Base-by-base conservation (phyloP, 768 basidiomycete species). In the Cubamyces sp. region DNA sequence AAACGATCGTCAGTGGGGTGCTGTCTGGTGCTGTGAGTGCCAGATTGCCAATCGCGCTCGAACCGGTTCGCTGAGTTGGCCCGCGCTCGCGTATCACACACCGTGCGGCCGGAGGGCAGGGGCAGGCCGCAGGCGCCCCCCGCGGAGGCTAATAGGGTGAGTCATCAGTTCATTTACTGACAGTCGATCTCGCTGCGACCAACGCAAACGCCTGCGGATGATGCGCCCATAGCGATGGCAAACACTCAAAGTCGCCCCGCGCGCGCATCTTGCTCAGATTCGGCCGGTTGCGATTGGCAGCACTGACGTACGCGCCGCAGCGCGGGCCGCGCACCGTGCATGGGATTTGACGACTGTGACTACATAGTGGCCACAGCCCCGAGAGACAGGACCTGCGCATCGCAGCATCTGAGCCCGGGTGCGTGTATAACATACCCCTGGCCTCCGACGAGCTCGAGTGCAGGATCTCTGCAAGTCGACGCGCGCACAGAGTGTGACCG, bases 171-270 rank as follows among this genome's bases (percentile, higher is more conserved):
- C n/a, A 30, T 18, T 57, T 23, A 19, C 48, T 53, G 57, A 51
- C 57, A 51, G 57, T 51, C 57, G 57, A 59, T 59, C 57, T 57
- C 49, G 57, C 49, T 59, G 58, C 42, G 42, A 46, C 58, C 42
- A n/a, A 37, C 21, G 42, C 50, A 34, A 51, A 47, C 52, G 26
- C 37, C 60, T 61, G 60, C 60, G 60, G 26, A 41, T 61, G 60
- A 61, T 61, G 60, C 60, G 60, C 60, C 60, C 60, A 48, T 30
- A 40, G 45, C 52, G 60, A 61, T 61, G 60, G 60, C 58, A 51
- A 45, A 59, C 48, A 59, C 49, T 50, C 55, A 56, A 56, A 56
- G 45, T 47, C 46, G 46, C 54, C 26, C 37, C 34, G n/a, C n/a
- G n/a, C 28, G 25, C 49, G 28, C 34, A 51, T 51, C 51, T 37